Conservation (phyloP, 345 rosid species). For the Limnanthes douglasii region DNA sequence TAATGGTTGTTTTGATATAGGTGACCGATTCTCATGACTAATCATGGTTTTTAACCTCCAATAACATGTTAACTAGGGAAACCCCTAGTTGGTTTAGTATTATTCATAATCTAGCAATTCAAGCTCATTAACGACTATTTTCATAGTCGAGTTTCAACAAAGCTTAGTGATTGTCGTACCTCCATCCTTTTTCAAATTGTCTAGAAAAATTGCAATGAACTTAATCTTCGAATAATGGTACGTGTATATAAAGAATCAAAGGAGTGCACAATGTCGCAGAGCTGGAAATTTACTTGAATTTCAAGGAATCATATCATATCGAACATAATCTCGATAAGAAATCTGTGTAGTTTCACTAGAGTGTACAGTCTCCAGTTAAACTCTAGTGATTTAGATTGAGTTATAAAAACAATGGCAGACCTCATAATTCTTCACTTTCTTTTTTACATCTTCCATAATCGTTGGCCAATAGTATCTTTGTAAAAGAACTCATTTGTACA, state of each 20-base stretch:
- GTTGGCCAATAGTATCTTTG: too few species aligned
- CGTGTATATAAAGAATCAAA: constrained; percentile 65
- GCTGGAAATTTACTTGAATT: constrained; percentile 88
- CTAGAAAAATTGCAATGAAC: constrained; percentile 69
- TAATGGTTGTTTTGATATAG: too few species aligned
- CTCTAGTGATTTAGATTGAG: too few species aligned
- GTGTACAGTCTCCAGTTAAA: constrained; percentile 55
- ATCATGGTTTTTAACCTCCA: too few species aligned
- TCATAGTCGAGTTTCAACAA: constrained; percentile 57
- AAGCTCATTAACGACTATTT: constrained; percentile 86
- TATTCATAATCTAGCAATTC: constrained; percentile 56
- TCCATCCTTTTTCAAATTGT: constrained; percentile 59
- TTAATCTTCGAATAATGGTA: constrained; percentile 66
- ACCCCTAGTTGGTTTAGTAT: constrained; percentile 69
- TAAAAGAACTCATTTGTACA: too few species aligned
- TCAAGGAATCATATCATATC: constrained; percentile 58
- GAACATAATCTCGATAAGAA: constrained; percentile 48
- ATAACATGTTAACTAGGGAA: constrained; percentile 61
- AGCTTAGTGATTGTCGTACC: constrained; percentile 84
- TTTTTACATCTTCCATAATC: too few species aligned
- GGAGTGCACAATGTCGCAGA: constrained; percentile 70
- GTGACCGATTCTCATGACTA: too few species aligned
- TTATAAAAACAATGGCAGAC: too few species aligned
- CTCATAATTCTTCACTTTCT: too few species aligned
- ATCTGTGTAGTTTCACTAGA: constrained; percentile 75